Evolutionary conservation across 2,329 filamentous ascomycete genomes (phyloP), one percentile per base, ranked within the genome.

Genomic region (Neofusicoccum laricinum): DNA sequence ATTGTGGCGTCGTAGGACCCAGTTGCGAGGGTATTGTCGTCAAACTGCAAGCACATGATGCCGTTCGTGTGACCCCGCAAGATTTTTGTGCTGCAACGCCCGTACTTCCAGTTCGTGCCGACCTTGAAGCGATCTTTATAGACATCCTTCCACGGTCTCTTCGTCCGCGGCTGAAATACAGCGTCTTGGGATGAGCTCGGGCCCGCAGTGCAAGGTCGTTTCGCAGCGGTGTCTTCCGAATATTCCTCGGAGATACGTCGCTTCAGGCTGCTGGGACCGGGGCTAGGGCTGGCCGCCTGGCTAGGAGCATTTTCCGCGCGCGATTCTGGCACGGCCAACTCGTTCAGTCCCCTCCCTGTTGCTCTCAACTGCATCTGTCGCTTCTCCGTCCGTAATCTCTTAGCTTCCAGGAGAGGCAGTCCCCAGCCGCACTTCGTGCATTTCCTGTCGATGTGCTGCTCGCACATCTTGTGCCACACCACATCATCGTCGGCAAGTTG

Each of bases 381-480:
- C 77, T 92, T 96, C 77, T 94, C 93, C 67, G 92, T 93, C 68
- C 91, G 87, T 67, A 99, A 79, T 71, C 91, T 86, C 78, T 96
- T 97, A 70, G 92, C 86, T 73, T 99, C 95, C 58, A 99, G 80
- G 64, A 96, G 80, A 15, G 95, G 95, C 66, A 99, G 78, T 2
- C 95, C 95, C 92, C 93, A 98, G 25, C 95, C 94, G 74, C 95
- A 99, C 74, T 95, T 96, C 66, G 88, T 93, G 76, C 93, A 97
- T 75, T 96, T 96, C 66, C 92, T 84, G 75, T 96, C 92, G 70
- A 97, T 96, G 76, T 97, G 93, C 74, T 98, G 94, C 77, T 97
- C 93, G 75, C 95, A 99, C 93, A 98, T 97, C 68, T 90, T 90
- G 74, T 97, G 91, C 95, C 95, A 99, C 3, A 99, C 94, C 8